Percentiles rank a stretch among this genome's conserved stretches.
Conservation (phyloP, 176 grass and related monocot species). For the Typha latifolia region DNA sequence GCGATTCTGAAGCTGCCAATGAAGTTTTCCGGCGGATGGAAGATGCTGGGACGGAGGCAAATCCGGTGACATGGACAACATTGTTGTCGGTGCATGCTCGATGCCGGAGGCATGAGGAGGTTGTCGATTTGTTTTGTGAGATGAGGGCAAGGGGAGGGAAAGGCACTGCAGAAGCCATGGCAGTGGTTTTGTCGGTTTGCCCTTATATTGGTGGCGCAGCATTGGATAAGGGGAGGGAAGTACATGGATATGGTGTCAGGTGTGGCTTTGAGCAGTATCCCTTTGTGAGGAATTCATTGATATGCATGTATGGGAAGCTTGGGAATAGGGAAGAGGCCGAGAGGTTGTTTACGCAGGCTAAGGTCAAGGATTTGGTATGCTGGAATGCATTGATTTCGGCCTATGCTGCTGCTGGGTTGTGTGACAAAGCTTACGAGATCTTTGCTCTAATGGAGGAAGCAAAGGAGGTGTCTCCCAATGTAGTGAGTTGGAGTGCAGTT, state of each 20-base stretch:
- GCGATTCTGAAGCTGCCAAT: conserved; percentile 14
- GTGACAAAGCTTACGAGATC: conserved; percentile 22
- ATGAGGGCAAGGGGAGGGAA: conserved; percentile 28
- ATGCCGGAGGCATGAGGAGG: conserved; percentile 31
- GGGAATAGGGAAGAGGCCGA: conserved; percentile 23
- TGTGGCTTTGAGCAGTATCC: conserved; percentile 22
- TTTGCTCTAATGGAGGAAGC: conserved; percentile 28
- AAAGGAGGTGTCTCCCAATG: conserved; percentile 26
- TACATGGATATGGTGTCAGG: conserved; percentile 34
- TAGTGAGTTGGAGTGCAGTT: conserved; percentile 54
- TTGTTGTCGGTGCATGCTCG: conserved; percentile 40
- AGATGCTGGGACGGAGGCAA: background rate
- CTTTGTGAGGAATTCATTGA: conserved; percentile 49
- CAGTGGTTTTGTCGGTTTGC: conserved; percentile 38
- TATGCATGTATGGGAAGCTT: conserved; percentile 68
- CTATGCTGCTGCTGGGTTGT: conserved; percentile 34
- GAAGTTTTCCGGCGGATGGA: conserved; percentile 28
- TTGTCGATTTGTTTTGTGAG: conserved; percentile 25
- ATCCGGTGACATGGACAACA: conserved; percentile 46
- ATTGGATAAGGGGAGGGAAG: conserved; percentile 30
- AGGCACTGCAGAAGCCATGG: conserved; percentile 36
- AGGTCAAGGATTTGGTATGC: conserved; percentile 28
- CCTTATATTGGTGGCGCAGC: conserved; percentile 16
- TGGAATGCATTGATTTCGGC: conserved; percentile 53
- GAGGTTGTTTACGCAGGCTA: conserved; percentile 12